These are phyloP conservation scores for Albatrellus ellisii DNA, from an alignment of 768 basidiomycete species.

Conservation along the genomic window DNA sequence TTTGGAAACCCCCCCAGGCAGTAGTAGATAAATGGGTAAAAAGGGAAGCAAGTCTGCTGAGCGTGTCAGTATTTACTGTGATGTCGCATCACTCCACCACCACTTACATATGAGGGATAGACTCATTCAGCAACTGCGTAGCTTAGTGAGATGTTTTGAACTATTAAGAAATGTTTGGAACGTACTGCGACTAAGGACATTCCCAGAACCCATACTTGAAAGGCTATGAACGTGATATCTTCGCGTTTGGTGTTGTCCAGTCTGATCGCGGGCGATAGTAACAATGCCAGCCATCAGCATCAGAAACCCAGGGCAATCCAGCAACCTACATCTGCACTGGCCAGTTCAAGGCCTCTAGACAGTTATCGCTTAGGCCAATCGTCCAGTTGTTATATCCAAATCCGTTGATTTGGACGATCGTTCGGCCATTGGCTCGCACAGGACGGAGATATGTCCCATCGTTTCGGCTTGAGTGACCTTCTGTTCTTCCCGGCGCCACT, in stretches of 20 bases:
- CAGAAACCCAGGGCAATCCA: background rate
- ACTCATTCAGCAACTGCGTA: constrained; percentile 48
- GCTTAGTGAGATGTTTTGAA: background rate
- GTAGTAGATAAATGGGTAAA: constrained; percentile 65
- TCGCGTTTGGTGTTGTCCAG: constrained; percentile 64
- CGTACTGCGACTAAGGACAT: constrained; percentile 56
- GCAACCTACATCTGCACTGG: constrained; percentile 47
- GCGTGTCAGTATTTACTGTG: background rate
- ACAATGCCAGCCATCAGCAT: constrained; percentile 3
- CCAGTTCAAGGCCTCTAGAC: constrained; percentile 55
- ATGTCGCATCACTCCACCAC: background rate
- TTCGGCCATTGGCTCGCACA: constrained; percentile 7
- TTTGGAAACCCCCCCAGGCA: constrained; percentile 59
- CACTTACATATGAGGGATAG: constrained; percentile 56
- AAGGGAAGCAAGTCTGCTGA: constrained; percentile 41
- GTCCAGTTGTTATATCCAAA: constrained; percentile 22
- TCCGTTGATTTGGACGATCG: constrained; percentile 21
- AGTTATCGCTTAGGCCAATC: constrained; percentile 30
- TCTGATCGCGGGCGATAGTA: constrained; percentile 21
- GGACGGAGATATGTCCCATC: background rate
- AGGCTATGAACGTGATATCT: constrained; percentile 64
- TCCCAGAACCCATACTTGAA: constrained; percentile 71
- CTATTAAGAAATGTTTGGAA: constrained; percentile 1
- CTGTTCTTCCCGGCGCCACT: too few species aligned
- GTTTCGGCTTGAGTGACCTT: background rate